Conservation (phyloP, 331 rosid genomes). For the Telfairia occidentalis region DNA sequence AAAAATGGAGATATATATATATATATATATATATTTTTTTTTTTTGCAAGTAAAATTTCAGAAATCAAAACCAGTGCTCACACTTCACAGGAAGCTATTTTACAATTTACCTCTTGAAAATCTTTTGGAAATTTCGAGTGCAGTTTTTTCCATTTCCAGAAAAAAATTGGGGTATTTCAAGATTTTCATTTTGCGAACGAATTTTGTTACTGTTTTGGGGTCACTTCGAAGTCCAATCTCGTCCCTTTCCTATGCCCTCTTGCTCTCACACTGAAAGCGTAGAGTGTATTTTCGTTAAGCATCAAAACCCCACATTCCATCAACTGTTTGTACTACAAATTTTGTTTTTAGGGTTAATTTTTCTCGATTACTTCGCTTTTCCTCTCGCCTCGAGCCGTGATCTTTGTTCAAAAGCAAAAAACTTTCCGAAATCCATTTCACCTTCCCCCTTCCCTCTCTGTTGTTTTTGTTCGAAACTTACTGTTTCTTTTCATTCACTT, state of each 20-base stretch:
- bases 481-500: neutral
- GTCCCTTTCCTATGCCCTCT: neutral
- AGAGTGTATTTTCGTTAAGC: neutral
- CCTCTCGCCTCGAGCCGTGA: neutral
- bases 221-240: slow-evolving; percentile 2
- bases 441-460: neutral
- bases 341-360: slow-evolving; percentile 6
- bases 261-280: neutral
- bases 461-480: neutral
- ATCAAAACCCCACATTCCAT: neutral
- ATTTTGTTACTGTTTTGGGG: neutral
- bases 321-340: neutral
- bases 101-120: neutral
- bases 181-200: neutral
- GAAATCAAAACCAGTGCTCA: neutral
- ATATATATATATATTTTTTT: too few relatives aligned
- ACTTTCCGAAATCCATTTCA: neutral
- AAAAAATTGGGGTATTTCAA: neutral
- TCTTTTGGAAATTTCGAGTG: neutral
- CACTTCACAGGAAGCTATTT: neutral
- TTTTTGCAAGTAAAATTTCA: too few relatives aligned
- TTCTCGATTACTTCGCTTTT: neutral
- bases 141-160: neutral
- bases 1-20: too few relatives aligned
- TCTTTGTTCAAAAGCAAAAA: neutral